Conservation (phyloP, 2,329 filamentous ascomycete genomes). For the Leptosphaerulina australis region DNA sequence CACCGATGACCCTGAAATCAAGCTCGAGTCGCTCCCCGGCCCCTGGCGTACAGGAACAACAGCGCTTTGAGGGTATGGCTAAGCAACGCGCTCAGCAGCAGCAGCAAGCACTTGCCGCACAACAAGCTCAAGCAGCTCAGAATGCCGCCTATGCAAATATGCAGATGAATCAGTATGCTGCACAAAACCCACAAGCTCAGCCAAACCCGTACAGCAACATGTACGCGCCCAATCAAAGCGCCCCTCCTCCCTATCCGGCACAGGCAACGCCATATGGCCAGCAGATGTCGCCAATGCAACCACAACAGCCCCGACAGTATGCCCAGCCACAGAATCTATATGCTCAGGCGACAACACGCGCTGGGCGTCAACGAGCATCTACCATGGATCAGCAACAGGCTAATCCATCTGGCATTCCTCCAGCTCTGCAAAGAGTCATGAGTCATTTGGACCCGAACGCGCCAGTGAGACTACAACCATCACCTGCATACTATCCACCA, state of each 20-base stretch:
- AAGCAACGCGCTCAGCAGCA: conserved; percentile 76
- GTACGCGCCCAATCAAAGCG: conserved; percentile 71
- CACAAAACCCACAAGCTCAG: conserved; percentile 52
- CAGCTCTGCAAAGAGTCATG: conserved; percentile 90
- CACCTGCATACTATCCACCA: conserved; percentile 95
- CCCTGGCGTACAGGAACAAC: conserved; percentile 92
- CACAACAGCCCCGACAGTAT: conserved; percentile 47
- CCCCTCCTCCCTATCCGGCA: conserved; percentile 79
- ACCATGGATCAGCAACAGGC: conserved; percentile 96
- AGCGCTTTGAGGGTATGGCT: conserved; percentile 90
- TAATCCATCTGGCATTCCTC: conserved; percentile 88
- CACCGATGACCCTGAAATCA: conserved; percentile 94
- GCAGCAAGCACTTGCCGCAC: conserved; percentile 62
- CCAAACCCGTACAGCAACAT: conserved; percentile 80
- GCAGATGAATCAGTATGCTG: conserved; percentile 62
- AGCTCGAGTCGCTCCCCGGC: conserved; percentile 86
- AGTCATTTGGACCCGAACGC: conserved; percentile 94
- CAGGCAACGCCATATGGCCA: conserved; percentile 62
- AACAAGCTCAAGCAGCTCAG: conserved; percentile 60
- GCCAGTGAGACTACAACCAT: conserved; percentile 91
- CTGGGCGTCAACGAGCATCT: conserved; percentile 84
- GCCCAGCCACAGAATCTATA: conserved; percentile 74
- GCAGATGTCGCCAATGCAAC: conserved; percentile 62
- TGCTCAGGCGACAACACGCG: conserved; percentile 75
- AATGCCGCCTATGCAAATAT: conserved; percentile 70